Base-by-base conservation (phyloP, 176 grass and related monocot genomes). In the Avena sativa region DNA sequence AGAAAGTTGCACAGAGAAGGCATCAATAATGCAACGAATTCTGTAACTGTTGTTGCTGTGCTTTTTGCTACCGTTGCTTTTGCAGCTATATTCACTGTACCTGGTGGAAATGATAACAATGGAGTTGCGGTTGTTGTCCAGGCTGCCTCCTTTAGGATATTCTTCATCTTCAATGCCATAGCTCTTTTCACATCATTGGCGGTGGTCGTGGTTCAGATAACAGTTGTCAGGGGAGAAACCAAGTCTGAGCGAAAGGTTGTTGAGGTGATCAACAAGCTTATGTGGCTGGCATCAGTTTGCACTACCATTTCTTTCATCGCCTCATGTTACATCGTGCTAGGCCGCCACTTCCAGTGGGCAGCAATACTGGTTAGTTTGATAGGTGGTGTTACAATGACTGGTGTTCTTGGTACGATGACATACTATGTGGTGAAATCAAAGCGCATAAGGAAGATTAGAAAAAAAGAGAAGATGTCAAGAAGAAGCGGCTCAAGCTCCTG, bases 191-290 rank as follows among this genome's bases (percentile, higher is more conserved):
- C 96, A 69, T 98, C 96, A 77, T 85, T 98, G 85, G 93, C 92
- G 2, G 96, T 98, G 71, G 96, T 98, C 2, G 93, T 98, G 34
- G 93, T 98, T 83, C 96, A 98, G 83, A 94, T 98, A 91, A 98
- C 96, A 72, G 66, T 96, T 84, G 96, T 98, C 77, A 95, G 92
- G 84, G 92, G 96, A 57, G 96, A 98, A 87, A 98, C 92, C 19
- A 98, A 98, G 82, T 92, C 96, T 11, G 93, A 98, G 86, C 88
- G 90, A 85, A 86, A 69, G 79, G 96, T 96, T 79, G 90, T 93
- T n/a, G 96, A 78, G 93, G 85, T 98, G 81, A 98, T 98, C 62
- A 98, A 98, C 84, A 98, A 98, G 80, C 91, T 96, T 83, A 98
- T 96, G 96, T 96, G 93, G 96, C 56, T 96, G 76, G 96, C 96